Conservation (phyloP, 2,329 filamentous ascomycete species). For the Pseudofabraea citricarpa region DNA sequence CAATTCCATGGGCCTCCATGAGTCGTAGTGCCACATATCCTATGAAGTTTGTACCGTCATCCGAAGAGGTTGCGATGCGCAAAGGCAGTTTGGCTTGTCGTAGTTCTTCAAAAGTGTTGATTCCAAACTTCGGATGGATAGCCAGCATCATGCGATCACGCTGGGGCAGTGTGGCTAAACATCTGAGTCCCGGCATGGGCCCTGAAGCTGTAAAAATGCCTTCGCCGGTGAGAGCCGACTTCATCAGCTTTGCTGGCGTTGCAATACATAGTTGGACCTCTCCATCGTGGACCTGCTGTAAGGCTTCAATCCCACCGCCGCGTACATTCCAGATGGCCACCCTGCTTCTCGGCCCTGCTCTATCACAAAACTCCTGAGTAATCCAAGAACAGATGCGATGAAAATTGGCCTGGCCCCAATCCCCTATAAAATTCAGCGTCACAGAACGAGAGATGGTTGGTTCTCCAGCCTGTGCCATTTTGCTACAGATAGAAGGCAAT, state of each 20-base stretch:
- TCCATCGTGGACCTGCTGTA: slow-evolving; percentile 5
- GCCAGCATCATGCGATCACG: slow-evolving; percentile 9
- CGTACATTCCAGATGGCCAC: slow-evolving; percentile 6
- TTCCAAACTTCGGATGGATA: slow-evolving; percentile 6
- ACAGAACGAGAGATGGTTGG: slow-evolving; percentile 7
- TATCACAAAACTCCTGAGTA: slow-evolving; percentile 8
- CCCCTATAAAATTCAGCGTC: slow-evolving; percentile 4
- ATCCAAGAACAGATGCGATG: slow-evolving; percentile 10
- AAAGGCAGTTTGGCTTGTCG: slow-evolving; percentile 6
- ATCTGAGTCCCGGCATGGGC: slow-evolving; percentile 6
- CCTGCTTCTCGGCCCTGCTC: slow-evolving; percentile 5
- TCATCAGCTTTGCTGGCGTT: slow-evolving; percentile 5
- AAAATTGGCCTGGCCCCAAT: slow-evolving; percentile 9
- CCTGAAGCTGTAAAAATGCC: slow-evolving; percentile 4
- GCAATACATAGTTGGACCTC: slow-evolving; percentile 6
- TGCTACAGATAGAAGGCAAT: too few species aligned
- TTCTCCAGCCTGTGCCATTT: too few species aligned
- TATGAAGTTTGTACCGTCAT: slow-evolving; percentile 9
- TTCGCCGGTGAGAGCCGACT: background rate
- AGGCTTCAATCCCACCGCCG: slow-evolving; percentile 6
- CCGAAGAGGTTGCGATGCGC: slow-evolving; percentile 4
- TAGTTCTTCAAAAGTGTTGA: slow-evolving; percentile 6
- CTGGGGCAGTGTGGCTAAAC: slow-evolving; percentile 6
- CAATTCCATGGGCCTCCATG: slow-evolving; percentile 7
- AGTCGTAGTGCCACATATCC: slow-evolving; percentile 7